Percentiles rank a stretch among this genome's conserved stretches.
Evolutionary conservation across 106 monocot species (phyloP).

Genomic region (Allium cepa): DNA sequence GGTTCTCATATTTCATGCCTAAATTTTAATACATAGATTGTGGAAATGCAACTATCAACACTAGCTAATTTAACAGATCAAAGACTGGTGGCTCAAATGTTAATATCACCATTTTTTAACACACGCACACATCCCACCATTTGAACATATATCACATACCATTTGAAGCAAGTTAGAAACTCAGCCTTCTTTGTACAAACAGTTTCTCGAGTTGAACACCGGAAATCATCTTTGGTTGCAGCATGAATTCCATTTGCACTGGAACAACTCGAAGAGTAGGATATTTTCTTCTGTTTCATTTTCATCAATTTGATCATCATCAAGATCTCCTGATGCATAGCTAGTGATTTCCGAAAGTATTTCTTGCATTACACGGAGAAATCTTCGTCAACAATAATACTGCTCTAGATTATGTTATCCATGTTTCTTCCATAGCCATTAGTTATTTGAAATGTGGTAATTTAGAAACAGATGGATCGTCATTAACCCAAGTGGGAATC

Average conservation of each 20-base stretch:
- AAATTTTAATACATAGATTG: too few species aligned
- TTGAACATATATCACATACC: slow-evolving; percentile 24
- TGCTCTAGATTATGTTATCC: too few species aligned
- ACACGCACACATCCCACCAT: neutral
- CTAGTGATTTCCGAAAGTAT: slow-evolving; percentile 48
- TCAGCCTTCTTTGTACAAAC: slow-evolving; percentile 33
- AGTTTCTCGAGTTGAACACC: neutral
- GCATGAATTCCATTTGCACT: neutral
- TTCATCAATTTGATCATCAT: slow-evolving; percentile 24
- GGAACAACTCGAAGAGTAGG: slow-evolving; percentile 25
- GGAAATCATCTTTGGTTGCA: neutral
- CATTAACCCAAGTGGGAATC: too few species aligned
- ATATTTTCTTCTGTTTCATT: slow-evolving; percentile 16
- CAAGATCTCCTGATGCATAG: slow-evolving; percentile 24
- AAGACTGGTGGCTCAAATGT: too few species aligned
- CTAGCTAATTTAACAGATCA: too few species aligned
- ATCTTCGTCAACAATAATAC: too few species aligned
- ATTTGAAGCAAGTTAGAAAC: slow-evolving; percentile 44
- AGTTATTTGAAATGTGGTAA: too few species aligned
- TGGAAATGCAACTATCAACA: too few species aligned
- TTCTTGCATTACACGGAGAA: slow-evolving; percentile 35
- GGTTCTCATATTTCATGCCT: too few species aligned
- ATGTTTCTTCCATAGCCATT: too few species aligned
- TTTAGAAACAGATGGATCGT: too few species aligned
- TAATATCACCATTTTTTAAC: neutral